Evolutionary conservation across 148 eudicot genomes (phyloP), one percentile per base, ranked within the genome.

Genomic region (Chenopodium quinoa): DNA sequence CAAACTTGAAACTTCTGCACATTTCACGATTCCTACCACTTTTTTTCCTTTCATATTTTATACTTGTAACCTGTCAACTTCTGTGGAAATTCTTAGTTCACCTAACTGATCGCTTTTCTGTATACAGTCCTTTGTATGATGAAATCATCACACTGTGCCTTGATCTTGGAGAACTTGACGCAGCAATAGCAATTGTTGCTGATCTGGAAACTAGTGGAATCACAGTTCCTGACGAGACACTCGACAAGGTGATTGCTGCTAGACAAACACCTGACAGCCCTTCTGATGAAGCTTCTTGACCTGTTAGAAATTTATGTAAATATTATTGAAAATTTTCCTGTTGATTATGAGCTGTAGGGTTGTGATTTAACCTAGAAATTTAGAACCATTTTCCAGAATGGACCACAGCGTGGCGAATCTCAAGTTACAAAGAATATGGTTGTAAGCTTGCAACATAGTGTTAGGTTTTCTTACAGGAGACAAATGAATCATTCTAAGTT

Each of bases 151-250:
- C 89, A 17, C 62, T 93, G 62, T 93, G 98, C 80, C 92, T 96
- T 37, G 94, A 91, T 82, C 90, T 92, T 31, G 98, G 97, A 80
- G 99, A 95, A 81, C 93, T 93, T 44, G 98, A 95, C 81, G 97
- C 98, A 34, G 94, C 93, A 50, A 83, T 95, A 84, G 97, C 97
- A 50, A 88, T 95, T 72, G 98, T 95, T 78, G 93, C 99, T 34
- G 98, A 93, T 77, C 80, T 96, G 79, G 99, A 96, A 87, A 91
- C 90, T 0, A 88, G 89, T 81, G 97, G 99, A 70, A 91, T 96
- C 79, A 86, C 86, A 29, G 93, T 96, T 63, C 88, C 97, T 3
- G 93, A 96, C 79, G 91, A 91, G 82, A 96, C 93, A 44, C 82
- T 96, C 23, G 99, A 96, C 79, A 92, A 83, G 86, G 99, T 96